Conservation (phyloP, 345 rosid genomes). For the Passiflora organensis region DNA sequence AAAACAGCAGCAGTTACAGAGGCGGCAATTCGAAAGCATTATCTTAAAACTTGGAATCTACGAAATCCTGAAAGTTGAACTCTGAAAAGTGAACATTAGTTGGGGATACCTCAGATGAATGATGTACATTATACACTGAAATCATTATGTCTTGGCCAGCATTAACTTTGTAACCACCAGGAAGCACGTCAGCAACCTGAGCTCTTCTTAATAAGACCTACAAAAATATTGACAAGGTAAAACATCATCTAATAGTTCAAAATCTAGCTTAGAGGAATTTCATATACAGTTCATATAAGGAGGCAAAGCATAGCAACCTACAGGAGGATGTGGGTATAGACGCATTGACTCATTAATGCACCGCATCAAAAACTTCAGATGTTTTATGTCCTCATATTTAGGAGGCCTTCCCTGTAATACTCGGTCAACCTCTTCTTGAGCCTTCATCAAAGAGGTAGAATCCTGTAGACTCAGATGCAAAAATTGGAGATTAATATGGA, state of each 20-base stretch:
- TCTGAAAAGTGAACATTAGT: slow-evolving; percentile 7
- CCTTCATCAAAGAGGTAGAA: slow-evolving; percentile 52
- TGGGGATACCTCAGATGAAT: slow-evolving; percentile 57
- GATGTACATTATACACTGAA: slow-evolving; percentile 91
- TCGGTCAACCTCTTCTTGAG: slow-evolving; percentile 83
- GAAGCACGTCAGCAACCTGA: slow-evolving; percentile 74
- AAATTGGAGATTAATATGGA: no score
- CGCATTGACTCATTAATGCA: slow-evolving; percentile 92
- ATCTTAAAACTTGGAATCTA: background rate
- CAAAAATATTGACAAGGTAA: background rate
- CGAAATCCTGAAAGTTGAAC: slow-evolving; percentile 7
- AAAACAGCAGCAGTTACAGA: background rate
- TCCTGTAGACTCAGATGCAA: slow-evolving; percentile 30
- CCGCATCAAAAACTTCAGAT: slow-evolving; percentile 71
- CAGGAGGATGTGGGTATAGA: slow-evolving; percentile 97
- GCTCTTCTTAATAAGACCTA: slow-evolving; percentile 94
- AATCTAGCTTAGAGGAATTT: no score
- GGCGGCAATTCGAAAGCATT: background rate
- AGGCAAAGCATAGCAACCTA: slow-evolving; percentile 39
- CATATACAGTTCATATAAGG: slow-evolving; percentile 1
- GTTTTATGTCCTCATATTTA: slow-evolving; percentile 63
- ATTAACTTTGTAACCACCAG: slow-evolving; percentile 82
- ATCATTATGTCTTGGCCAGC: slow-evolving; percentile 96
- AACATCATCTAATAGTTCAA: background rate
- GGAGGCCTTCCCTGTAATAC: slow-evolving; percentile 73